Conservation (phyloP, 441 rosid genomes). For the Capsella rubella region DNA sequence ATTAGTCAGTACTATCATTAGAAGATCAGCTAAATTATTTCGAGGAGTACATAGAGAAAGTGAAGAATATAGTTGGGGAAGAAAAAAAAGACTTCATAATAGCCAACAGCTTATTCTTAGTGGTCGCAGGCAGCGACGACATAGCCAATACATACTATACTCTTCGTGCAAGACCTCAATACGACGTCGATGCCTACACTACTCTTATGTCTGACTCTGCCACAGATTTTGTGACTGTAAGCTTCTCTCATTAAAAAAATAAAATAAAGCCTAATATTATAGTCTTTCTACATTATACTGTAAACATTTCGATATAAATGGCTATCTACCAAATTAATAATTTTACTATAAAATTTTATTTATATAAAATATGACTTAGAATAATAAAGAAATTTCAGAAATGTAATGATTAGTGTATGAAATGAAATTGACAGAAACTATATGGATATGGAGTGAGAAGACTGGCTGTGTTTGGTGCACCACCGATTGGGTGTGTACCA, state of each 20-base stretch:
- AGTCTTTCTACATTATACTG: background rate
- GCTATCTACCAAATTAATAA: background rate
- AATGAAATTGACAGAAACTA: conserved; percentile 52
- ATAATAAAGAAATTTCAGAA: background rate
- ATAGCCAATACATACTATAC: conserved; percentile 67
- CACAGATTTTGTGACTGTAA: conserved; percentile 61
- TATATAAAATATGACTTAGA: no score
- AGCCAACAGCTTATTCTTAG: conserved; percentile 48
- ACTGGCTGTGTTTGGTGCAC: conserved; percentile 64
- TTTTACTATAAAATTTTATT: background rate
- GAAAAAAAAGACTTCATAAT: conserved; percentile 51
- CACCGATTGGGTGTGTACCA: conserved; percentile 85
- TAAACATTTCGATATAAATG: background rate
- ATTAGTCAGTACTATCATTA: conserved; percentile 51
- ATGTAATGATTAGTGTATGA: background rate
- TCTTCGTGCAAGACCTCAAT: conserved; percentile 52
- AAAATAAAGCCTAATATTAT: background rate
- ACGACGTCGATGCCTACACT: conserved; percentile 63
- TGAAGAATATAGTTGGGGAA: conserved; percentile 61
- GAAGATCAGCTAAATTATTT: conserved; percentile 57
- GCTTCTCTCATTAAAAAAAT: background rate
- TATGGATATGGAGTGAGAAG: conserved; percentile 69
- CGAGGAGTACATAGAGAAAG: conserved; percentile 61
- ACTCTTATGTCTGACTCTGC: conserved; percentile 58
- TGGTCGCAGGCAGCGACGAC: conserved; percentile 78